Evolutionary conservation across 371 early-diverging fungal genomes (phyloP).

Genomic region (Syncephalastrum monosporum): DNA sequence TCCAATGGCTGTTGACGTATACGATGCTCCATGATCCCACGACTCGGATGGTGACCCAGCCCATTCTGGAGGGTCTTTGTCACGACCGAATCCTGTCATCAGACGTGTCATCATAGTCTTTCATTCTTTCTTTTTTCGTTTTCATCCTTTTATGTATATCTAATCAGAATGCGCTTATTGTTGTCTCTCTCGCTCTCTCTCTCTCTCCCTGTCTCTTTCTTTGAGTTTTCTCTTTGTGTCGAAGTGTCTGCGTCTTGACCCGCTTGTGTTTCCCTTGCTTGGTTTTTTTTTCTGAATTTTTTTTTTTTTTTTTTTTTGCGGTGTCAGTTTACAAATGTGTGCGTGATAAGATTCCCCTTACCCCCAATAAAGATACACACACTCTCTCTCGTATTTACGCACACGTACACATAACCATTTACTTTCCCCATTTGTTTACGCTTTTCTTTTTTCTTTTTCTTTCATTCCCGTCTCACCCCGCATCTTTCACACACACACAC

Average conservation of each 20-base stretch:
- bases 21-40: constrained; percentile 44
- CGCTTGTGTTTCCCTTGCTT: too few relatives aligned
- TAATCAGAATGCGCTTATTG: neutral
- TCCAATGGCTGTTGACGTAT: constrained; percentile 44
- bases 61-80: constrained; percentile 15
- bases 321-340: too few relatives aligned
- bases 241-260: too few relatives aligned
- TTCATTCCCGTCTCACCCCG: constrained; percentile 5
- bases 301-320: too few relatives aligned
- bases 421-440: constrained; percentile 13
- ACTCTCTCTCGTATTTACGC: neutral
- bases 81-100: constrained; percentile 1
- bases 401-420: constrained; percentile 5
- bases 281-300: too few relatives aligned
- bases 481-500: neutral
- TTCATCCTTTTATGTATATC: neutral
- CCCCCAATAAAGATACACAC: constrained; percentile 7
- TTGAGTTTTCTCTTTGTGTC: too few relatives aligned
- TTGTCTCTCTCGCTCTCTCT: neutral
- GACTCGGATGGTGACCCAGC: constrained; percentile 33
- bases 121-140: constrained; percentile 8
- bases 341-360: too few relatives aligned
- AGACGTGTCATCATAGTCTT: constrained; percentile 1
- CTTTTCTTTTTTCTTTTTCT: constrained; percentile 19
- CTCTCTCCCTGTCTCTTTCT: too few relatives aligned